A percentile compares a stretch with the other conserved stretches of the same genome.
Evolutionary conservation across 2,329 filamentous ascomycete genomes (phyloP).

Genomic region (Purpureocillium takamizusanense): DNA sequence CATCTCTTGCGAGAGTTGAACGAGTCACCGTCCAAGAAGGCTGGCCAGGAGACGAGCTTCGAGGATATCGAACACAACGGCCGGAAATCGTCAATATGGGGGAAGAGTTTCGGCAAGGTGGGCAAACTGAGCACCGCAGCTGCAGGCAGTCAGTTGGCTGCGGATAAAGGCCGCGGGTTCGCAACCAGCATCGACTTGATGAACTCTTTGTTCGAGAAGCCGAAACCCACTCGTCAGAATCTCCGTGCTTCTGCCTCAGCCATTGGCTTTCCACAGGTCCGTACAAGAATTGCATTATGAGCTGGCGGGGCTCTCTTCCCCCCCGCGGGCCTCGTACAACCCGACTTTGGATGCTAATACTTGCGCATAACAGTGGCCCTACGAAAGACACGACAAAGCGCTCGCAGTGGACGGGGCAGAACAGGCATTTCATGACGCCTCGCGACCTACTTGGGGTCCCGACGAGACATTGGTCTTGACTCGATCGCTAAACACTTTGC

Average conservation of each 20-base stretch:
- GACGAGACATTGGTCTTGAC: conserved; percentile 62
- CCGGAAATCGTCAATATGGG: conserved; percentile 25
- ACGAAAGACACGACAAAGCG: conserved; percentile 68
- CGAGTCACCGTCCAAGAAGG: conserved; percentile 37
- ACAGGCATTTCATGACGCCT: conserved; percentile 59
- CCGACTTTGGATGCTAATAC: conserved; percentile 38
- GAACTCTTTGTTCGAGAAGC: conserved; percentile 82
- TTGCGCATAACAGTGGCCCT: conserved; percentile 63
- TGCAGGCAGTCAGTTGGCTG: conserved; percentile 20
- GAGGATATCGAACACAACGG: conserved; percentile 42
- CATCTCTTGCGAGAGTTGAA: conserved; percentile 54
- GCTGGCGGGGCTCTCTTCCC: conserved; percentile 3
- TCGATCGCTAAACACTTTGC: conserved; percentile 29
- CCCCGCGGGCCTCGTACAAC: no score
- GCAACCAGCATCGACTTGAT: conserved; percentile 89
- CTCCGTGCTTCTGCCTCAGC: conserved; percentile 40
- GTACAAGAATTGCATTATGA: conserved; percentile 42
- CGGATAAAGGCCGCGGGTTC: conserved; percentile 56
- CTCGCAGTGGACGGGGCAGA: conserved; percentile 56
- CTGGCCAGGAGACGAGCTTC: conserved; percentile 15
- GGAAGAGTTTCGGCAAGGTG: conserved; percentile 18
- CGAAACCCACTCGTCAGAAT: conserved; percentile 48
- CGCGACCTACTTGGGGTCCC: conserved; percentile 73
- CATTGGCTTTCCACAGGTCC: conserved; percentile 80
- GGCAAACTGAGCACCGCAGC: conserved; percentile 18